Percentiles rank a stretch among this genome's conserved stretches.
These are phyloP conservation scores for Rhinocladiella similis DNA, from an alignment of 2,329 filamentous ascomycete genomes.

Conservation along the genomic window DNA sequence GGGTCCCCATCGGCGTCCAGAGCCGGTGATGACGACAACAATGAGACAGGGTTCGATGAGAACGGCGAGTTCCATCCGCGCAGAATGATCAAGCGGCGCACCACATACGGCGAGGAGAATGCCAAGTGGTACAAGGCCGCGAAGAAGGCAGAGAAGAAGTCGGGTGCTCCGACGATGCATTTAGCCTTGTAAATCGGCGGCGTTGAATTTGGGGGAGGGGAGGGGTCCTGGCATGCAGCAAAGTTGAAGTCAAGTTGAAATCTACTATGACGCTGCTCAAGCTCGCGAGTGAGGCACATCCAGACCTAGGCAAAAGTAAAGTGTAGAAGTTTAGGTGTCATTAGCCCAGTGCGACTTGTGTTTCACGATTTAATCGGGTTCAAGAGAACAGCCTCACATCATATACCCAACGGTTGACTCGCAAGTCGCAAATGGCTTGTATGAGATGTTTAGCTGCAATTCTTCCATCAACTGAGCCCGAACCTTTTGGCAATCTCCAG, in stretches of 20 bases:
- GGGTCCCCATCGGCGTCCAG: conserved; percentile 8
- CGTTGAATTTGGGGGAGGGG: background rate
- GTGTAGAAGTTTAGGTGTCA: too few relatives aligned
- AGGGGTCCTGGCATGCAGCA: background rate
- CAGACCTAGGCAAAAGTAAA: background rate
- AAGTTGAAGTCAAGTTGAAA: background rate
- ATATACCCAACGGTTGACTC: too few relatives aligned
- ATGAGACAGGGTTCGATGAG: conserved; percentile 18
- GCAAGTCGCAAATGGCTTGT: too few relatives aligned
- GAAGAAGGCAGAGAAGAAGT: conserved; percentile 31
- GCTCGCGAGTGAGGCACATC: background rate
- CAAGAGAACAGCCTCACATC: too few relatives aligned
- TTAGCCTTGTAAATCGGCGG: conserved; percentile 21
- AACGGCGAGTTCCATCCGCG: conserved; percentile 22
- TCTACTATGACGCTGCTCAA: too few relatives aligned
- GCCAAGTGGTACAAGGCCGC: conserved; percentile 32
- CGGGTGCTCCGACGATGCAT: conserved; percentile 27
- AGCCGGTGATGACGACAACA: conserved; percentile 6
- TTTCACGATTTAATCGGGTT: too few relatives aligned
- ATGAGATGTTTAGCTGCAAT: too few relatives aligned
- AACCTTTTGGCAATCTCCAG: conserved; percentile 53
- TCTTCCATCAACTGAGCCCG: conserved; percentile 30
- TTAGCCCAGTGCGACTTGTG: too few relatives aligned
- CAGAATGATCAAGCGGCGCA: conserved; percentile 19
- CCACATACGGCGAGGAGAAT: conserved; percentile 28